These are phyloP conservation scores for Luffa aegyptiaca DNA, from an alignment of 306 rosid species.

Conservation along the genomic window DNA sequence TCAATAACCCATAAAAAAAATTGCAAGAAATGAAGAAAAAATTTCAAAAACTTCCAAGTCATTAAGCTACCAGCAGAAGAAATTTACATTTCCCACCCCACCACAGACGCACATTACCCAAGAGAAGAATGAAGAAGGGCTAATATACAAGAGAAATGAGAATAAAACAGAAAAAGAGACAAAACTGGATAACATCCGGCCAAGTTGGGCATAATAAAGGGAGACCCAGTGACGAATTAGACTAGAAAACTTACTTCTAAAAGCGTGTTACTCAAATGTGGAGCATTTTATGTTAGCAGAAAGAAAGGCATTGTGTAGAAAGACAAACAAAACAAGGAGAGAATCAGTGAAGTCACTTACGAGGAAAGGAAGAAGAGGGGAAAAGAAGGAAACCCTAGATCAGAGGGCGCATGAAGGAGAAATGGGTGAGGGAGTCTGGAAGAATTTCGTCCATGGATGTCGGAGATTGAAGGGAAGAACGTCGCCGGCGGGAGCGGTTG, in stretches of 20 bases:
- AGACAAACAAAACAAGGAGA: not conserved
- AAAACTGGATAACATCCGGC: not conserved
- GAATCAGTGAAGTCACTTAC: not conserved
- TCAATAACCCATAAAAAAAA: not conserved
- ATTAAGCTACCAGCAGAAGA: not conserved
- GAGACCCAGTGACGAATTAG: not conserved
- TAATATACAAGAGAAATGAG: not conserved
- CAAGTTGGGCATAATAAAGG: not conserved
- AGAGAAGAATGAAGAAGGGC: not conserved
- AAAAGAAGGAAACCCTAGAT: not conserved
- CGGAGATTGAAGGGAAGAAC: not conserved
- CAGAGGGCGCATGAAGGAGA: not conserved
- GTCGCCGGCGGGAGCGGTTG: not conserved
- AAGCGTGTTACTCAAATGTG: not conserved
- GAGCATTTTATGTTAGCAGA: not conserved
- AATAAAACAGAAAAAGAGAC: not conserved
- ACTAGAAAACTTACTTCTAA: not conserved
- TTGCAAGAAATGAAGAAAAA: not conserved
- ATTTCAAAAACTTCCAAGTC: not conserved
- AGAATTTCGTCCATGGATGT: not conserved
- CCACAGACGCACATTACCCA: not conserved
- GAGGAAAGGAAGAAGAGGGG: not conserved
- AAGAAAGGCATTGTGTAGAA: not conserved
- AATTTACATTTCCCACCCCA: not conserved
- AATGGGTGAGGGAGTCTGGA: not conserved